Conservation (phyloP, 2,329 filamentous ascomycete species). For the Colletotrichum sp. region DNA sequence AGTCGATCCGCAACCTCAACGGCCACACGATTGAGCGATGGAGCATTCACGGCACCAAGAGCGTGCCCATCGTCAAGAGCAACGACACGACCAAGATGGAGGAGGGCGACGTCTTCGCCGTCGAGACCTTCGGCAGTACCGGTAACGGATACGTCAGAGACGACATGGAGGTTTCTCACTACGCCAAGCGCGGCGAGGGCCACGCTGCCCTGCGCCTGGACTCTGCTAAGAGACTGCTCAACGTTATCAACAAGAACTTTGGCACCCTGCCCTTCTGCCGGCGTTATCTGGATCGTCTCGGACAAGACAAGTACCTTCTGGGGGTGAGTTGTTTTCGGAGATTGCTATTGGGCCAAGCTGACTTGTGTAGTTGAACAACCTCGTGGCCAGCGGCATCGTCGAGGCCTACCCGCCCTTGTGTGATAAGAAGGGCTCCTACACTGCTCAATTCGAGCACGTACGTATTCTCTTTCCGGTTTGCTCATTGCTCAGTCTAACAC, state of each 20-base stretch:
- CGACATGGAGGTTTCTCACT: slow-evolving; percentile 87
- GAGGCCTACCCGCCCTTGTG: slow-evolving; percentile 89
- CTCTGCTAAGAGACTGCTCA: slow-evolving; percentile 85
- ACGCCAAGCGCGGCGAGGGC: slow-evolving; percentile 76
- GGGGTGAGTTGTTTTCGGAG: slow-evolving; percentile 65
- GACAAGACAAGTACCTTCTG: slow-evolving; percentile 91
- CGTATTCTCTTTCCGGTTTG: slow-evolving; percentile 41
- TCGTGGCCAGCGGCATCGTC: slow-evolving; percentile 83
- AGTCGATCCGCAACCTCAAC: slow-evolving; percentile 75
- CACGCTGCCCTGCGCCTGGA: slow-evolving; percentile 79
- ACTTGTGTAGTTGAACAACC: slow-evolving; percentile 74
- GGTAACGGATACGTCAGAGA: slow-evolving; percentile 79
- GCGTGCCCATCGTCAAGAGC: slow-evolving; percentile 80
- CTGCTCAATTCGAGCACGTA: slow-evolving; percentile 93
- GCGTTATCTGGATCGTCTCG: slow-evolving; percentile 89
- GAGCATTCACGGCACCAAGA: slow-evolving; percentile 81
- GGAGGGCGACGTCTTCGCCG: slow-evolving; percentile 82
- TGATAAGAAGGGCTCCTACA: slow-evolving; percentile 94
- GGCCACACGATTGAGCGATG: slow-evolving; percentile 80
- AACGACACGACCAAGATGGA: slow-evolving; percentile 84
- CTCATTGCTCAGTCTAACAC: slow-evolving; percentile 13
- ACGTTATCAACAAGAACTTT: slow-evolving; percentile 95
- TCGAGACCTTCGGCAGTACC: slow-evolving; percentile 83
- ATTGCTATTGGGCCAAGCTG: slow-evolving; percentile 26
- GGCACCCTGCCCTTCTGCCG: slow-evolving; percentile 90